Percentiles rank a stretch among this genome's conserved stretches.
phyloP scores from a whole-genome alignment of 768 basidiomycete species.

The Phanerochaete sordida region DNA sequence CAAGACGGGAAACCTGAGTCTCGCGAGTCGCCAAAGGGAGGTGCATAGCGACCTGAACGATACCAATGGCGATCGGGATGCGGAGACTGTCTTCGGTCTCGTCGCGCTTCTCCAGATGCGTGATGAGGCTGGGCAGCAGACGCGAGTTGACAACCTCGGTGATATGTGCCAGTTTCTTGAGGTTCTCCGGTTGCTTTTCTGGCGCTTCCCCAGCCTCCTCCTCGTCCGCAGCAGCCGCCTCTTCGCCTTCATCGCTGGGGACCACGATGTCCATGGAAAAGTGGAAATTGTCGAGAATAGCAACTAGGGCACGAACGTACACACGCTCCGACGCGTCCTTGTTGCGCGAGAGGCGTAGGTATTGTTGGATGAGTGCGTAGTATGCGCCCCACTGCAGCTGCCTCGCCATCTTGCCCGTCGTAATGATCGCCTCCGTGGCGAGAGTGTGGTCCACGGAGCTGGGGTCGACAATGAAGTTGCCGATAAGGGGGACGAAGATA shows the following conservation, averaged over 20 bases:
- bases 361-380: slow-evolving; percentile 74
- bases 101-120: slow-evolving; percentile 80
- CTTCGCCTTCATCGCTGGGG: slow-evolving; percentile 21
- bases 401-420: slow-evolving; percentile 75
- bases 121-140: slow-evolving; percentile 76
- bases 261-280: slow-evolving; percentile 74
- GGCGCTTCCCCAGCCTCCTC: slow-evolving; percentile 29
- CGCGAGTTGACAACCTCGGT: slow-evolving; percentile 72
- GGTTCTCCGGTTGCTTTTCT: slow-evolving; percentile 17
- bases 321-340: slow-evolving; percentile 75
- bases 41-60: slow-evolving; percentile 78
- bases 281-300: slow-evolving; percentile 86
- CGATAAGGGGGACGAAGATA: slow-evolving; percentile 83
- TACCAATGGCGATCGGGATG: slow-evolving; percentile 85
- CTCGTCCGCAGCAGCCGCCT: slow-evolving; percentile 14
- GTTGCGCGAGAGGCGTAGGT: slow-evolving; percentile 61
- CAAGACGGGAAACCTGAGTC: slow-evolving; percentile 66
- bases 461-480: slow-evolving; percentile 69
- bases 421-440: slow-evolving; percentile 82
- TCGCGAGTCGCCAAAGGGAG: slow-evolving; percentile 64
- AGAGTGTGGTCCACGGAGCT: slow-evolving; percentile 76
- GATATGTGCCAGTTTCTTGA: slow-evolving; percentile 35
- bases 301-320: slow-evolving; percentile 80
- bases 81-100: slow-evolving; percentile 80
- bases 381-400: slow-evolving; percentile 84